Evolutionary conservation across 345 rosid genomes (phyloP).

Genomic region (Sisymbrium altissimum): DNA sequence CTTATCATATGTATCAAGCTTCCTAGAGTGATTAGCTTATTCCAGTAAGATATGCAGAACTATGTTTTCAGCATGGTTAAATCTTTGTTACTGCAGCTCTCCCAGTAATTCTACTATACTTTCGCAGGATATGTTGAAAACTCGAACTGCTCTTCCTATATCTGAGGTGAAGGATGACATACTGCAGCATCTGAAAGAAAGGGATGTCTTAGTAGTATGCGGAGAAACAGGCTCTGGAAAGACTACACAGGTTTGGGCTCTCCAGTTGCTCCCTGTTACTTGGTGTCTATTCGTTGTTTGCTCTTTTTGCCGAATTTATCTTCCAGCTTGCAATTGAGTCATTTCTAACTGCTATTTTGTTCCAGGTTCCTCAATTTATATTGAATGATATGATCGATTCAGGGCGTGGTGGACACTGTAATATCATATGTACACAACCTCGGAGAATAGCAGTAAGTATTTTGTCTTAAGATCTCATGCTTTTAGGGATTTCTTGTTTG

Average conservation of each 20-base stretch:
- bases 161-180: constrained; percentile 61
- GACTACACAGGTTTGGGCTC: constrained; percentile 76
- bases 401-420: constrained; percentile 72
- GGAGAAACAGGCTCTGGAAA: constrained; percentile 99
- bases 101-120: background rate
- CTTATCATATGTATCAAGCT: background rate
- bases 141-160: constrained; percentile 75
- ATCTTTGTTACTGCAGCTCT: background rate
- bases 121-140: constrained; percentile 56
- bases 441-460: constrained; percentile 81
- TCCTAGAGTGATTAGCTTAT: background rate
- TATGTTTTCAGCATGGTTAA: constrained; percentile 7
- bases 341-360: constrained; percentile 18
- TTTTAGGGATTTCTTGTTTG: constrained; percentile 1
- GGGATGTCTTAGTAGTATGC: constrained; percentile 75
- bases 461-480: constrained; percentile 7
- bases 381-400: constrained; percentile 92
- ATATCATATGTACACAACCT: constrained; percentile 94
- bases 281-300: constrained; percentile 1
- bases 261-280: background rate
- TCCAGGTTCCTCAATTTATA: constrained; percentile 91
- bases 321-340: constrained; percentile 9
- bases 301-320: background rate
- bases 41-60: background rate
- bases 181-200: constrained; percentile 64